A percentile compares a stretch with the other conserved stretches of the same genome.
Conservation (phyloP, 257 asterid species). For the Salvia splendens region DNA sequence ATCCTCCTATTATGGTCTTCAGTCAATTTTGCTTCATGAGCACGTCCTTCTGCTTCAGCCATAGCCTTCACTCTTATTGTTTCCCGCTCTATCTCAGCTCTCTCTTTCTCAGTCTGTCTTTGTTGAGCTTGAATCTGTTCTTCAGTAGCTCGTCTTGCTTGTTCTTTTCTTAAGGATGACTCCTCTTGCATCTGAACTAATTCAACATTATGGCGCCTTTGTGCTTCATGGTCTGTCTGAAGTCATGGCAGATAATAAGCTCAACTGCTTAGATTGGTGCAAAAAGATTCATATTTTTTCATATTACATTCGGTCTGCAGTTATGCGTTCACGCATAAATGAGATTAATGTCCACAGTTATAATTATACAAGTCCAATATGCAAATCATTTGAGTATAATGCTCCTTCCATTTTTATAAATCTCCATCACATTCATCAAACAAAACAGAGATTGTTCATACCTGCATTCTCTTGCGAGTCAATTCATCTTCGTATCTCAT, state of each 20-base stretch:
- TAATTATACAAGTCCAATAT: no score
- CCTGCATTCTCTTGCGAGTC: constrained; percentile 94
- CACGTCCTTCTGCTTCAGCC: constrained; percentile 97
- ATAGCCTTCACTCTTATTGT: constrained; percentile 84
- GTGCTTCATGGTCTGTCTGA: constrained; percentile 92
- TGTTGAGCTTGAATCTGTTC: constrained; percentile 96
- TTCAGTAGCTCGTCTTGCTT: constrained; percentile 90
- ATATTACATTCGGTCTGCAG: no score
- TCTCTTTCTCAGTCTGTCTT: constrained; percentile 87
- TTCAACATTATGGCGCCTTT: constrained; percentile 79
- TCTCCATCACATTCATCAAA: neutral
- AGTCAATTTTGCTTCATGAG: constrained; percentile 86
- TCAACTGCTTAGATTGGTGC: neutral
- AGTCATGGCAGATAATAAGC: constrained; percentile 28
- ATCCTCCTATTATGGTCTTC: constrained; percentile 89
- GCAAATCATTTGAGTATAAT: no score
- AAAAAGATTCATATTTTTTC: no score
- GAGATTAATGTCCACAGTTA: no score
- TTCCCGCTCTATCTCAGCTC: constrained; percentile 91
- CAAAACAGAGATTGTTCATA: constrained; percentile 31
- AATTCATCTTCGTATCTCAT: constrained; percentile 93
- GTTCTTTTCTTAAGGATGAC: constrained; percentile 82
- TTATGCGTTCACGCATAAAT: no score
- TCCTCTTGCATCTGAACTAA: constrained; percentile 94
- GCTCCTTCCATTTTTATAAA: no score